Conservation (phyloP, 257 asterid genomes). For the Handroanthus guayacan region DNA sequence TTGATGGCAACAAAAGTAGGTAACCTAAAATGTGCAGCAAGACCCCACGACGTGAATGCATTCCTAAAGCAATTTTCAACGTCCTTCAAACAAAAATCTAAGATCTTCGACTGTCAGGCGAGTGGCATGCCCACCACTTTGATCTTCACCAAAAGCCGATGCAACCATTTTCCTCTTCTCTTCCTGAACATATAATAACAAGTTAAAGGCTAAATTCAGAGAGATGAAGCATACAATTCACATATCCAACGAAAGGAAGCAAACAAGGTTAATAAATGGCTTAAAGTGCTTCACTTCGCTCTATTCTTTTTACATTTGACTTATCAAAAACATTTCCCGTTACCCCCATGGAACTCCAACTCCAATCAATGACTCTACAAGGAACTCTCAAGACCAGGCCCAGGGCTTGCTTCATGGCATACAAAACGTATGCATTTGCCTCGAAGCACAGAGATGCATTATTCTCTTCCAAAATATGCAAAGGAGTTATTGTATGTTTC, state of each 20-base stretch:
- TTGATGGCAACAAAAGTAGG: constrained; percentile 25
- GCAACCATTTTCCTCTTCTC: constrained; percentile 99
- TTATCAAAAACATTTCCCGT: neutral
- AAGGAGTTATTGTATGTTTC: too few relatives aligned
- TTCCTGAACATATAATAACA: constrained; percentile 58
- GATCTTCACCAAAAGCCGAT: constrained; percentile 97
- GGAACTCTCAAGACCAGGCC: neutral
- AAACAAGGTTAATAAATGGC: neutral
- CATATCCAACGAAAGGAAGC: neutral
- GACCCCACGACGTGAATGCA: neutral
- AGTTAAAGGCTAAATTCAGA: constrained; percentile 22
- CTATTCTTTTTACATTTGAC: neutral
- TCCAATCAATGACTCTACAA: neutral
- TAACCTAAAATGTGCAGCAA: neutral
- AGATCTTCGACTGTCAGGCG: constrained; percentile 83
- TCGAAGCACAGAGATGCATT: too few relatives aligned
- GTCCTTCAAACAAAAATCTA: constrained; percentile 65
- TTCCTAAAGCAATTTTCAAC: constrained; percentile 24
- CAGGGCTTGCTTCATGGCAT: neutral
- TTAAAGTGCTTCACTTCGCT: neutral
- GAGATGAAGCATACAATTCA: constrained; percentile 2
- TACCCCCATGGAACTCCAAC: neutral
- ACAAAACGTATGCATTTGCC: too few relatives aligned
- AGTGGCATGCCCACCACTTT: constrained; percentile 65
- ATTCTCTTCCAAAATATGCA: too few relatives aligned